Conservation (phyloP, 352 stramenopile species). For the Pseudoperonospora humuli region DNA sequence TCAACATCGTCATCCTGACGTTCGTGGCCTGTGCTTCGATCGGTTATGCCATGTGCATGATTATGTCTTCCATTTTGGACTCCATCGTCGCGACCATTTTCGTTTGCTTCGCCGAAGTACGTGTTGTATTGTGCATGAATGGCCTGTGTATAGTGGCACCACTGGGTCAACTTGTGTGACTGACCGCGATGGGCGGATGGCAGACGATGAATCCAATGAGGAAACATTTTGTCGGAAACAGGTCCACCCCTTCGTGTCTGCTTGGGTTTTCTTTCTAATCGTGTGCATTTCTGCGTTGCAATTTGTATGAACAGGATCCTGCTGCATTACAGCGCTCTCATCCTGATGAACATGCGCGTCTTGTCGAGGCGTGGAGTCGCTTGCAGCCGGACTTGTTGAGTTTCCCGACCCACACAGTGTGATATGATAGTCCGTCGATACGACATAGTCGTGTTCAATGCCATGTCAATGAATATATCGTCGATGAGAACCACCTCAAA, state of each 20-base stretch:
- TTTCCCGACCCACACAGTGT: slow-evolving; percentile 30
- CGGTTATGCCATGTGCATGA: slow-evolving; percentile 79
- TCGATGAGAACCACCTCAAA: too few species aligned
- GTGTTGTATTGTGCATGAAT: slow-evolving; percentile 8
- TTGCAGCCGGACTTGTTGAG: slow-evolving; percentile 67
- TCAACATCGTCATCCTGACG: slow-evolving; percentile 72
- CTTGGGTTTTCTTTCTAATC: slow-evolving; percentile 4
- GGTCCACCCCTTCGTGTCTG: slow-evolving; percentile 11
- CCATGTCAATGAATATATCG: too few species aligned
- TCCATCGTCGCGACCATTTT: slow-evolving; percentile 83
- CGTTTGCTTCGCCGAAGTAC: slow-evolving; percentile 81
- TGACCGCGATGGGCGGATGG: too few species aligned
- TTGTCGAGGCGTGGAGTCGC: slow-evolving; percentile 59
- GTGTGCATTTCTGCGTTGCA: neutral
- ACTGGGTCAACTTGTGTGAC: neutral
- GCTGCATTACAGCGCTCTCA: slow-evolving; percentile 59
- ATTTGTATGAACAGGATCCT: slow-evolving; percentile 37
- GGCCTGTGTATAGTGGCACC: slow-evolving; percentile 8
- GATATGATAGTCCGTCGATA: too few species aligned
- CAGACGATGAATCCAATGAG: slow-evolving; percentile 21
- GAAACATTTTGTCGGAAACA: slow-evolving; percentile 31
- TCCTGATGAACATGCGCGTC: slow-evolving; percentile 58
- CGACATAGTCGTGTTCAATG: too few species aligned
- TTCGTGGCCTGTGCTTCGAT: slow-evolving; percentile 68
- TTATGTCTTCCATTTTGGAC: slow-evolving; percentile 78